Evolutionary conservation across 1,139 yeast species (phyloP).

Genomic region (Lodderomyces beijingensis): DNA sequence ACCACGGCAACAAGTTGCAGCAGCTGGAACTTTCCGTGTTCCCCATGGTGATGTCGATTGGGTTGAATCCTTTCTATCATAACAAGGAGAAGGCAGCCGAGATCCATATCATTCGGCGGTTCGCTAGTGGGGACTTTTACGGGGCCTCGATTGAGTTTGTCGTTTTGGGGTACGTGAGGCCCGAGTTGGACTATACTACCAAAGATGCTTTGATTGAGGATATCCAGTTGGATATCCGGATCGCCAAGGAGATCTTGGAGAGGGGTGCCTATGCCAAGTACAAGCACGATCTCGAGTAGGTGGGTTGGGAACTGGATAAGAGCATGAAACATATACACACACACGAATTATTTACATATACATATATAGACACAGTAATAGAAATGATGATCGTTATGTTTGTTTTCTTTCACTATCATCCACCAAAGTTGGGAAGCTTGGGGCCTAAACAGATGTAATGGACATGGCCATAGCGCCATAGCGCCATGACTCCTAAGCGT

Average conservation of each 20-base stretch:
- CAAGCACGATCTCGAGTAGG: slow-evolving; percentile 8
- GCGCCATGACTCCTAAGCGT: too few relatives aligned
- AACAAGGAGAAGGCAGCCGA: slow-evolving; percentile 81
- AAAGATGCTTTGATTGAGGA: slow-evolving; percentile 84
- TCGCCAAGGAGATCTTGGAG: slow-evolving; percentile 51
- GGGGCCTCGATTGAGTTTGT: slow-evolving; percentile 71
- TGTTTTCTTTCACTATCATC: too few relatives aligned
- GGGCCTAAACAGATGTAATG: too few relatives aligned
- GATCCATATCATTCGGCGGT: slow-evolving; percentile 78
- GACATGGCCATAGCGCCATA: too few relatives aligned
- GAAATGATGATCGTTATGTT: too few relatives aligned
- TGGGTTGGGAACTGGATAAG: background rate
- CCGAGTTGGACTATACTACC: slow-evolving; percentile 84
- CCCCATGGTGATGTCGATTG: slow-evolving; percentile 94
- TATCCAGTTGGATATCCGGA: slow-evolving; percentile 72
- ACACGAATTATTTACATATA: background rate
- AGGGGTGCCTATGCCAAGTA: slow-evolving; percentile 16
- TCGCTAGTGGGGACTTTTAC: slow-evolving; percentile 62
- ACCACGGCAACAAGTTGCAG: slow-evolving; percentile 53
- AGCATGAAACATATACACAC: background rate
- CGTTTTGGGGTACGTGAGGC: slow-evolving; percentile 85
- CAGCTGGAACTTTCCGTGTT: slow-evolving; percentile 40
- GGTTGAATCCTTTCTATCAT: slow-evolving; percentile 91
- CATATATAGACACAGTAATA: background rate
- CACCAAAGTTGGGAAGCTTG: too few relatives aligned